Evolutionary conservation across 257 asterid genomes (phyloP).

Genomic region (Schizonepeta tenuifolia): DNA sequence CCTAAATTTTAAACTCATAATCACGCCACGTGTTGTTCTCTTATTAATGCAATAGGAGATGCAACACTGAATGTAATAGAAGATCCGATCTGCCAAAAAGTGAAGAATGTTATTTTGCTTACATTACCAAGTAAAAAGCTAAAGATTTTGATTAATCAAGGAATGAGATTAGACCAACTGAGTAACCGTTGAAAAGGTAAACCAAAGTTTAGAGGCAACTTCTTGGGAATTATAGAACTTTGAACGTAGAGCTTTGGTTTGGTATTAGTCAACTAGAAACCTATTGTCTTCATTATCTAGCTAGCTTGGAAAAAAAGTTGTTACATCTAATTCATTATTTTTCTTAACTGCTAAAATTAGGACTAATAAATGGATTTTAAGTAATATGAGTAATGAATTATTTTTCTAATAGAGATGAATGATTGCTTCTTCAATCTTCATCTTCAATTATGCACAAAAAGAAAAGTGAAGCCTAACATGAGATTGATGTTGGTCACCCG

Average conservation of each 20-base stretch:
- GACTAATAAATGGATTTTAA: background rate
- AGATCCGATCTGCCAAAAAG: too few species aligned
- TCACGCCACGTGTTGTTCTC: too few species aligned
- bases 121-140: background rate
- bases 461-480: slow-evolving; percentile 18
- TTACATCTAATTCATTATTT: background rate
- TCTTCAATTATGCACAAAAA: slow-evolving; percentile 24
- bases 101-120: too few species aligned
- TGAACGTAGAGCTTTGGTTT: background rate
- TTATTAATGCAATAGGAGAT: too few species aligned
- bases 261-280: background rate
- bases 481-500: background rate
- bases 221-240: background rate
- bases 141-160: background rate
- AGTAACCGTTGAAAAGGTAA: background rate
- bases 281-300: background rate
- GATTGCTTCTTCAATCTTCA: background rate
- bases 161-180: background rate
- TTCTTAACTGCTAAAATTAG: background rate
- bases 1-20: too few species aligned
- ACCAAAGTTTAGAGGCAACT: background rate
- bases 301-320: background rate
- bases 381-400: background rate
- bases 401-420: background rate
- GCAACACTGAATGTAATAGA: too few species aligned